phyloP scores from a whole-genome alignment of 495 filamentous ascomycete species.

The Geoglossum glabrum region DNA sequence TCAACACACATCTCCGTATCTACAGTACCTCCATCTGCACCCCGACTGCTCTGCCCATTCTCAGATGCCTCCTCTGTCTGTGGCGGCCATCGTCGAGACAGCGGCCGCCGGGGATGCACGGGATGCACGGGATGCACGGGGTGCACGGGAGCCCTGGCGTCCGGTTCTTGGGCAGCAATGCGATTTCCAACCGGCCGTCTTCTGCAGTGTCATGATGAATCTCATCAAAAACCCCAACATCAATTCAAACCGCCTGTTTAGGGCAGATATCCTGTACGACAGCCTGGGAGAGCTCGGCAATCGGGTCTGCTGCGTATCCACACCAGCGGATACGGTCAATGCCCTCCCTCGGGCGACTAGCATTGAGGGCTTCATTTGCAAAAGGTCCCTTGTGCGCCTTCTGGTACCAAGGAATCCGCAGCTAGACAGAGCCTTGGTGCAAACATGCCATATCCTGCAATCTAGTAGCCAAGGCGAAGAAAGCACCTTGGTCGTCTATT shows the following conservation, averaged over 20 bases:
- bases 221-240: constrained; percentile 72
- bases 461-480: constrained; percentile 10
- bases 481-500: constrained; percentile 48
- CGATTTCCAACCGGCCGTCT: constrained; percentile 17
- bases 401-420: constrained; percentile 65
- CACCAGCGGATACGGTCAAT: background rate
- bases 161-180: background rate
- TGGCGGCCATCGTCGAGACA: no score
- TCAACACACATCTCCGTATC: no score
- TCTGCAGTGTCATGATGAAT: constrained; percentile 45
- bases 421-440: constrained; percentile 50
- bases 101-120: no score
- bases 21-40: no score
- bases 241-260: constrained; percentile 62
- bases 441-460: constrained; percentile 54
- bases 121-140: no score
- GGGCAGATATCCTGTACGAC: constrained; percentile 63
- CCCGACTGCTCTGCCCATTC: no score
- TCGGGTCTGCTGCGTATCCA: background rate
- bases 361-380: background rate
- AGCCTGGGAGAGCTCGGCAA: constrained; percentile 15
- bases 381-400: constrained; percentile 43
- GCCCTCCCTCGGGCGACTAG: constrained; percentile 4
- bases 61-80: background rate
- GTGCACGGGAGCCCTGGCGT: background rate